These are phyloP conservation scores for Xylariaceae sp. DNA, from an alignment of 2,329 filamentous ascomycete genomes.

Conservation along the genomic window DNA sequence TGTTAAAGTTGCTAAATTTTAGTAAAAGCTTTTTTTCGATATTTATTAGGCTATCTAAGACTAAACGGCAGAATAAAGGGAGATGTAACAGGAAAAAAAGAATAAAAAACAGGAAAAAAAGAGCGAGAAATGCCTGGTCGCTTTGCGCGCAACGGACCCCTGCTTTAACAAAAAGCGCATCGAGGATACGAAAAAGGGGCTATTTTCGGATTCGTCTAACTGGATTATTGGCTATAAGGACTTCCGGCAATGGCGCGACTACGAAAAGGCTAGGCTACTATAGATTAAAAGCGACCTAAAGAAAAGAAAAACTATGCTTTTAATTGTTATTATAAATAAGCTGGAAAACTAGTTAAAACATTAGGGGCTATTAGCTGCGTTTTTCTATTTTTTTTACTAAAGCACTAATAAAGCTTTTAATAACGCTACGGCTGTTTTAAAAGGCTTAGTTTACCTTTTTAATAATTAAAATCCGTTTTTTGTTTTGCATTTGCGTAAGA, in stretches of 20 bases:
- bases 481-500: slow-evolving; percentile 40
- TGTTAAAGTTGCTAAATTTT: neutral
- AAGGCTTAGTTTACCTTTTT: slow-evolving; percentile 41
- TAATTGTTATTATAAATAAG: slow-evolving; percentile 47
- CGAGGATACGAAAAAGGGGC: slow-evolving; percentile 12
- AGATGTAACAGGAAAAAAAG: neutral
- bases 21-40: neutral
- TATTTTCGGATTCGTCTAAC: slow-evolving; percentile 40
- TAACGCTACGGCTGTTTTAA: slow-evolving; percentile 41
- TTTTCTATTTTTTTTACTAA: slow-evolving; percentile 45
- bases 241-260: slow-evolving; percentile 37
- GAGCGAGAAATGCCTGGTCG: neutral
- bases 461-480: slow-evolving; percentile 41
- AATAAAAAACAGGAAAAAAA: too few species aligned
- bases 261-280: slow-evolving; percentile 35
- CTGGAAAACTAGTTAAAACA: slow-evolving; percentile 27
- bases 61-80: slow-evolving; percentile 1
- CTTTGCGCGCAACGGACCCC: slow-evolving; percentile 6
- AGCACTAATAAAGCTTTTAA: slow-evolving; percentile 36
- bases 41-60: neutral
- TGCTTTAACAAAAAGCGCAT: slow-evolving; percentile 7
- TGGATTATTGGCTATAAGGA: slow-evolving; percentile 44
- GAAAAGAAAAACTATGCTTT: slow-evolving; percentile 52
- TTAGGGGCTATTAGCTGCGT: neutral
- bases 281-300: slow-evolving; percentile 48